Base-by-base conservation (phyloP, 2,329 filamentous ascomycete genomes). In the Hysterium pulicare region DNA sequence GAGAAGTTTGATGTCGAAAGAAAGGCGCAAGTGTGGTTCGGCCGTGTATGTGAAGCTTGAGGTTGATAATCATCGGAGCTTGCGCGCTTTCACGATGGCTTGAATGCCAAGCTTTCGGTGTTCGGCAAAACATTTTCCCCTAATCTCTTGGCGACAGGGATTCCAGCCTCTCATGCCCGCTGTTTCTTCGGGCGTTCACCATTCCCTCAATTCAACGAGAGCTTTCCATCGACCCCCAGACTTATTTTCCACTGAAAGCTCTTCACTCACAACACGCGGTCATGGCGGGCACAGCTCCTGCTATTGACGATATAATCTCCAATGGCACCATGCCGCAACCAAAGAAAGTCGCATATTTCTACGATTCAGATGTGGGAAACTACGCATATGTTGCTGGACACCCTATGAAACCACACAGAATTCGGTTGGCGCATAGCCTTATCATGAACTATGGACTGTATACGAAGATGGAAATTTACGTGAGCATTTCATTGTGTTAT, bases 291-390 rank as follows among this genome's bases (percentile, higher is more conserved):
- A 26, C 38, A 26, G 42, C 38, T 32, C 42, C 42, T 26, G 41
- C 44, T 19, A 35, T 45, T 20, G 44, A 51, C 39, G 43, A 51
- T 34, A 41, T 45, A 36, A 42, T 44, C 38, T 26, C 36, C 37
- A 53, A 58, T 41, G 61, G 62, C 46, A 54, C 51, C 19, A 28
- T 28, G 24, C 47, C 54, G 3, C 53, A 57, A 21, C 51, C 59
- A 5, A 95, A 93, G 72, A 89, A 91, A 64, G 88, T 97, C 45
- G 91, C 91, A 42, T 97, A 97, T 72, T 97, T 97, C 70, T 97
- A 97, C 77, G 91, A 97, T 65, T 94, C 88, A 3, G 91, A 97
- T 71, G 93, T 97, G 63, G 91, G 91, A 52, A 97, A 97, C 70
- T 97, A 96, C 74, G 90, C 91, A 65, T 97, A 97, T 63, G 89